These are phyloP conservation scores for Xylaria sp. DNA, from an alignment of 2,329 filamentous ascomycete genomes.

Conservation along the genomic window DNA sequence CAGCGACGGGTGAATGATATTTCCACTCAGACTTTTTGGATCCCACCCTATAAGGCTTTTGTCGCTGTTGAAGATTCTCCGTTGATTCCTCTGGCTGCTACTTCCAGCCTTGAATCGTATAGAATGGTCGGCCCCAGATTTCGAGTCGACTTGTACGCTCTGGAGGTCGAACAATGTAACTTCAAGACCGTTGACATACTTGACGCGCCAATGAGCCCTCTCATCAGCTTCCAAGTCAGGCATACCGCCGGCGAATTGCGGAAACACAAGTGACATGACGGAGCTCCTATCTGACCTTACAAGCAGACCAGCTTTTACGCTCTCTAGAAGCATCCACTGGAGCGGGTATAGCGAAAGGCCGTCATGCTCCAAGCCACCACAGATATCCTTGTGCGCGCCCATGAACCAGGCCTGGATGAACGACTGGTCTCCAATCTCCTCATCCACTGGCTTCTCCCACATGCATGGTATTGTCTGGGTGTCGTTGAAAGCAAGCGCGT, in stretches of 20 bases:
- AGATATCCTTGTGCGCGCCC: slow-evolving; percentile 26
- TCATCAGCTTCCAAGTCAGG: slow-evolving; percentile 23
- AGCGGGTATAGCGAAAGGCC: slow-evolving; percentile 30
- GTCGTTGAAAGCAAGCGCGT: slow-evolving; percentile 34
- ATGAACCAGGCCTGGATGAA: slow-evolving; percentile 35
- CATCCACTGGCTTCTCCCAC: not conserved
- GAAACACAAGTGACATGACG: slow-evolving; percentile 22
- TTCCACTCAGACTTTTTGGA: slow-evolving; percentile 14
- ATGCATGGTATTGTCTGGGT: slow-evolving; percentile 15
- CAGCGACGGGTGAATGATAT: slow-evolving; percentile 30
- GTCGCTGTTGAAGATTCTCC: slow-evolving; percentile 20
- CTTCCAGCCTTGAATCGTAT: slow-evolving; percentile 11
- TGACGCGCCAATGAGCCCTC: slow-evolving; percentile 27
- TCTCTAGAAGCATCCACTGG: slow-evolving; percentile 35
- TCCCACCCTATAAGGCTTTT: slow-evolving; percentile 15
- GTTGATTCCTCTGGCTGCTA: slow-evolving; percentile 10
- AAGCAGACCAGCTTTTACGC: slow-evolving; percentile 26
- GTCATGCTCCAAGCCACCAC: slow-evolving; percentile 31
- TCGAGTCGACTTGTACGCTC: slow-evolving; percentile 24
- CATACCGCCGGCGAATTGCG: slow-evolving; percentile 26
- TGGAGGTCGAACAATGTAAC: slow-evolving; percentile 29
- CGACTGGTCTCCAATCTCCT: slow-evolving; percentile 11
- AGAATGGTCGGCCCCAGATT: slow-evolving; percentile 21
- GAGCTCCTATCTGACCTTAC: slow-evolving; percentile 9
- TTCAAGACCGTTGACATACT: slow-evolving; percentile 28